These are phyloP conservation scores for Sophora flavescens DNA, from an alignment of 306 rosid species.

Conservation along the genomic window DNA sequence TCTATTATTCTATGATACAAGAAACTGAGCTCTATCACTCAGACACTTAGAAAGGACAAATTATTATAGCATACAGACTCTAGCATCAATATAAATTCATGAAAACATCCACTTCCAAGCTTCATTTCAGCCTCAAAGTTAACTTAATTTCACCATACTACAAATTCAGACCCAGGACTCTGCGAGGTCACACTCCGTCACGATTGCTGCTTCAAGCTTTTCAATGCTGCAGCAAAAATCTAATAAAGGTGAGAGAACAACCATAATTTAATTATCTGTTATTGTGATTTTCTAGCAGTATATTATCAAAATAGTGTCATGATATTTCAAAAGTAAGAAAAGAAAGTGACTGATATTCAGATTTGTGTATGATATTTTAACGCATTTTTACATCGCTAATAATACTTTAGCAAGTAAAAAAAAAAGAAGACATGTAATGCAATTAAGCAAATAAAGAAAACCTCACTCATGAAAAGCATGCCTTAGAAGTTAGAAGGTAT, in stretches of 20 bases:
- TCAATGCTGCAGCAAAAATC: slow-evolving; percentile 64
- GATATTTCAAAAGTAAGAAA: slow-evolving; percentile 29
- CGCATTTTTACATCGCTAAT: slow-evolving; percentile 19
- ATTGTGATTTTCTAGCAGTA: slow-evolving; percentile 5
- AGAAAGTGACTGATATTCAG: slow-evolving; percentile 29
- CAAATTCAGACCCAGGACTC: slow-evolving; percentile 24
- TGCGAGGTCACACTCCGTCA: slow-evolving; percentile 30
- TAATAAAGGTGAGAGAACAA: slow-evolving; percentile 37
- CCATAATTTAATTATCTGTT: slow-evolving; percentile 10
- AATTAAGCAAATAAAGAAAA: slow-evolving; percentile 20
- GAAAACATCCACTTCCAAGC: slow-evolving; percentile 34
- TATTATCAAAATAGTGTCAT: slow-evolving; percentile 5
- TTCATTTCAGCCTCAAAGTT: slow-evolving; percentile 17
- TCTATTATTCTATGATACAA: slow-evolving; percentile 29
- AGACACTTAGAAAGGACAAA: slow-evolving; percentile 23
- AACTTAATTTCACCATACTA: slow-evolving; percentile 29
- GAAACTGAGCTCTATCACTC: slow-evolving; percentile 27
- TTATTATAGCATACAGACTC: slow-evolving; percentile 4
- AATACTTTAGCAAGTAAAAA: background rate
- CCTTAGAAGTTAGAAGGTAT: slow-evolving; percentile 25
- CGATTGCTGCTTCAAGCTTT: slow-evolving; percentile 51
- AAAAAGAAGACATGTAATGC: background rate
- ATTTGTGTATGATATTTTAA: slow-evolving; percentile 2
- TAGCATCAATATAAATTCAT: slow-evolving; percentile 3
- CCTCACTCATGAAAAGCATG: slow-evolving; percentile 26